Evolutionary conservation across 176 grass and related monocot genomes (phyloP).

Genomic region (Eragrostis nindensis): DNA sequence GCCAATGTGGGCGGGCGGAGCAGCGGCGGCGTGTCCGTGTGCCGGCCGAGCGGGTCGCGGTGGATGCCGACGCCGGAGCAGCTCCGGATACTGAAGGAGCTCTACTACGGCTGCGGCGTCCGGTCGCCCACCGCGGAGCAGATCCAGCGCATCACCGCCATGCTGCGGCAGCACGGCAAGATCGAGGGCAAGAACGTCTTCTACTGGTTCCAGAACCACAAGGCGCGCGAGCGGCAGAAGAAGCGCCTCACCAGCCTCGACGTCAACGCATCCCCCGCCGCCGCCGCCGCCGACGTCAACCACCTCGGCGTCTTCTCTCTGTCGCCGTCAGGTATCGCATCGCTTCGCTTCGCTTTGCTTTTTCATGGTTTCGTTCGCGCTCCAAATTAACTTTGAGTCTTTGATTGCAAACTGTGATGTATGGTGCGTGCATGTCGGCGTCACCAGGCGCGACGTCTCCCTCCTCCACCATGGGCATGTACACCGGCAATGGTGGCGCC

Average conservation of each 20-base stretch:
- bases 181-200: conserved; percentile 99
- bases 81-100: conserved; percentile 77
- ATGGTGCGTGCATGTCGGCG: neutral
- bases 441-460: conserved; percentile 25
- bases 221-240: conserved; percentile 96
- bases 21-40: neutral
- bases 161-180: conserved; percentile 79
- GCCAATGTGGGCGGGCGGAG: neutral
- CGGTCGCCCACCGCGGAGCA: conserved; percentile 88
- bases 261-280: neutral
- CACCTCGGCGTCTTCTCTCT: conserved; percentile 41
- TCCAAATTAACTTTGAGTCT: too few relatives aligned
- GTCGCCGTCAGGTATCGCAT: conserved; percentile 28
- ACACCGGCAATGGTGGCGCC: conserved; percentile 34
- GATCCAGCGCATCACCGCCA: conserved; percentile 89
- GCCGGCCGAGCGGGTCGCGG: conserved; percentile 68
- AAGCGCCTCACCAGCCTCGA: conserved; percentile 65
- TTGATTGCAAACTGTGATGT: too few relatives aligned
- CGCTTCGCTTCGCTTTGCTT: neutral
- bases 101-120: conserved; percentile 89
- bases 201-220: conserved; percentile 99
- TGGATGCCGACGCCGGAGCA: conserved; percentile 96
- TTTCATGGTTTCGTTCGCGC: too few relatives aligned
- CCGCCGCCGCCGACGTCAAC: neutral
- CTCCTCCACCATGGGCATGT: conserved; percentile 1